Percentiles rank a stretch among this genome's conserved stretches.
phyloP scores from a whole-genome alignment of 805 yeast genomes.

The Kregervanrija fluxuum region DNA sequence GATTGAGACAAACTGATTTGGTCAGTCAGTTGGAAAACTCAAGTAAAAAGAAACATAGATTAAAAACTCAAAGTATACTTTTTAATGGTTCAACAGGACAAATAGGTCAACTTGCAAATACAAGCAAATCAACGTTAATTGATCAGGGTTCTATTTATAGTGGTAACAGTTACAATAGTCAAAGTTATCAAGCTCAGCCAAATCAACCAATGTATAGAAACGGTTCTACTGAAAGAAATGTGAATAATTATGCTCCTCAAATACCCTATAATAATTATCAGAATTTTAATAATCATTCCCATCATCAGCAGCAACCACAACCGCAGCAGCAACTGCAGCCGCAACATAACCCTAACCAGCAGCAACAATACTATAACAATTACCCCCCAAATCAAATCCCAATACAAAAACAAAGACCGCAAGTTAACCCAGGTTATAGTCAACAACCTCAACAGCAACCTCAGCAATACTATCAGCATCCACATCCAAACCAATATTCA shows the following conservation, averaged over 20 bases:
- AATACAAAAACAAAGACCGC: constrained; percentile 3
- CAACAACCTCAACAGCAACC: constrained; percentile 7
- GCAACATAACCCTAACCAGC: constrained; percentile 2
- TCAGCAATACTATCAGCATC: constrained; percentile 4
- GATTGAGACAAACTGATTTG: constrained; percentile 25
- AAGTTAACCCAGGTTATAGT: constrained; percentile 9
- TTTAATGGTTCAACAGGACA: constrained; percentile 3
- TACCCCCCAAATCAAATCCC: not conserved
- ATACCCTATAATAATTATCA: not conserved
- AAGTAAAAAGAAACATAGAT: constrained; percentile 21
- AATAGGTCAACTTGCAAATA: not conserved
- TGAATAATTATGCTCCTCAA: too few relatives aligned
- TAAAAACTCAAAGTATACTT: constrained; percentile 16
- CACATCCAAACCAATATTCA: not conserved
- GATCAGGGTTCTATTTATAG: constrained; percentile 8
- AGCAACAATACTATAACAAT: not conserved
- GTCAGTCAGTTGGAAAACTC: constrained; percentile 19
- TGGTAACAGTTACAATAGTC: constrained; percentile 1
- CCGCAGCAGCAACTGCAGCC: constrained; percentile 6
- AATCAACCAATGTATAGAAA: too few relatives aligned
- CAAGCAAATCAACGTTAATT: constrained; percentile 5
- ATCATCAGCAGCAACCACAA: constrained; percentile 7
- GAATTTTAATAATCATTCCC: constrained; percentile 1
- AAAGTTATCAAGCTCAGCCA: not conserved
- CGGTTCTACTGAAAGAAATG: too few relatives aligned